Percentiles rank a stretch among this genome's conserved stretches.
Evolutionary conservation across 2,329 filamentous ascomycete species (phyloP).

Genomic region (Microcyclospora pomicola): DNA sequence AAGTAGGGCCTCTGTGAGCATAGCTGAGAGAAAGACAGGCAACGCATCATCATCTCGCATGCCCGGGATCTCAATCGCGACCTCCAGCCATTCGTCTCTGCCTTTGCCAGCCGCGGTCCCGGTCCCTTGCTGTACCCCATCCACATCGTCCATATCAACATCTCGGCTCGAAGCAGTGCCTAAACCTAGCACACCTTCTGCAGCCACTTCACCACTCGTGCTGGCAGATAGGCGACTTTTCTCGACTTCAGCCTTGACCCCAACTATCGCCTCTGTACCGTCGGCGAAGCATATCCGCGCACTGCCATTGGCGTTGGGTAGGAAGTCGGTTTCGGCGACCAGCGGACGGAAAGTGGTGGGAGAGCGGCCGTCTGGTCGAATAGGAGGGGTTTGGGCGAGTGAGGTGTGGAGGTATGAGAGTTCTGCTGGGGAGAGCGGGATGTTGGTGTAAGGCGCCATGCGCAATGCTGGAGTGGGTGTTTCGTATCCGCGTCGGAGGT

Average conservation of each 20-base stretch:
- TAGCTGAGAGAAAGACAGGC: slow-evolving; percentile 73
- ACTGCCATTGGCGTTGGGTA: slow-evolving; percentile 82
- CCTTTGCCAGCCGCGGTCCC: slow-evolving; percentile 23
- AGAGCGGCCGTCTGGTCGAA: slow-evolving; percentile 75
- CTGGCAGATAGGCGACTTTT: slow-evolving; percentile 36
- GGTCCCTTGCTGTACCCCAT: slow-evolving; percentile 15
- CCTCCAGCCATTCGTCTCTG: slow-evolving; percentile 67
- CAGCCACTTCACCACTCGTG: neutral
- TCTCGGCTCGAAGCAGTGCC: slow-evolving; percentile 7
- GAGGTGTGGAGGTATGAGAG: slow-evolving; percentile 88
- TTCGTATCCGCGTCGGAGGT: too few species aligned
- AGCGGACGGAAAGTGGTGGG: slow-evolving; percentile 82
- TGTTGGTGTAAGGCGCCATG: slow-evolving; percentile 48
- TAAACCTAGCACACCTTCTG: slow-evolving; percentile 7
- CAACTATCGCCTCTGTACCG: slow-evolving; percentile 89
- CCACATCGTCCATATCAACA: slow-evolving; percentile 19
- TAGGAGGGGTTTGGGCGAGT: slow-evolving; percentile 65
- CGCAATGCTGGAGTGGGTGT: neutral
- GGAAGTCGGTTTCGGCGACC: slow-evolving; percentile 75
- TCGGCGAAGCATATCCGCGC: slow-evolving; percentile 89
- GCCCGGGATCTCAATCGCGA: slow-evolving; percentile 84
- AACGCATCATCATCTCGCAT: slow-evolving; percentile 80
- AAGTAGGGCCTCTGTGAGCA: slow-evolving; percentile 77
- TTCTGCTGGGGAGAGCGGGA: slow-evolving; percentile 82
- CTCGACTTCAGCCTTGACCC: slow-evolving; percentile 89